Evolutionary conservation across 2,329 filamentous ascomycete genomes (phyloP), one percentile per base, ranked within the genome.

Genomic region (Colletotrichum noveboracense): DNA sequence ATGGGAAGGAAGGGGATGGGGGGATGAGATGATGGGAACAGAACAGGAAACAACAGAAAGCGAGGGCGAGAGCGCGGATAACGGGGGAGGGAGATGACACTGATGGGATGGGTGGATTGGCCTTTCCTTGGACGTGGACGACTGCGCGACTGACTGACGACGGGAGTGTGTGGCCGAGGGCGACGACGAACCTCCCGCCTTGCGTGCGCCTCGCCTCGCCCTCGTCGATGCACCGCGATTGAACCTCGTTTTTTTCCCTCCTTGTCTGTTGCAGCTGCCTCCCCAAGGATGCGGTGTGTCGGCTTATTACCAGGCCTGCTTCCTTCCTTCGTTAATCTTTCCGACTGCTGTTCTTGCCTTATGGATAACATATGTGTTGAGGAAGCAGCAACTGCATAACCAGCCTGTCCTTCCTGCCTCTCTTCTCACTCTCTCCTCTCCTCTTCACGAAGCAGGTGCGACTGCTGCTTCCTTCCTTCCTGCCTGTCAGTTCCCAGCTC

Each of bases 21-120:
- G 68, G 60, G 68, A 70, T 68, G 71, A 52, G 66, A 61, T 16
- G 66, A 43, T 60, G 66, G 52, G 61, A 64, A 26, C 10, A 36
- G 34, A 30, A 64, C n/a, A 64, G 34, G n/a, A 26, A 14, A 26
- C 24, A 61, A 61, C 58, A 32, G 58, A 32, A 32, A 13, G 34
- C 16, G 61, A 64, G 61, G 56, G 48, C 9, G 38, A 68, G 16
- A 36, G 32, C 36, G 52, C 66, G 43, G 48, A 67, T 58, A 38
- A 30, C 48, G 24, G 36, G 62, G 62, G 62, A 52, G 62, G 62
- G 62, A 52, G 62, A 66, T 52, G 62, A 52, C 61, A 64, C 34
- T 64, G 61, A 64, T 38, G 61, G 61, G 61, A 64, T 64, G 61
- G 61, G 62, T 66, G 62, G 62, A 52, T 66, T 48, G 38, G 24